Evolutionary conservation across 345 rosid species (phyloP).

Genomic region (Pugionium cornutum): DNA sequence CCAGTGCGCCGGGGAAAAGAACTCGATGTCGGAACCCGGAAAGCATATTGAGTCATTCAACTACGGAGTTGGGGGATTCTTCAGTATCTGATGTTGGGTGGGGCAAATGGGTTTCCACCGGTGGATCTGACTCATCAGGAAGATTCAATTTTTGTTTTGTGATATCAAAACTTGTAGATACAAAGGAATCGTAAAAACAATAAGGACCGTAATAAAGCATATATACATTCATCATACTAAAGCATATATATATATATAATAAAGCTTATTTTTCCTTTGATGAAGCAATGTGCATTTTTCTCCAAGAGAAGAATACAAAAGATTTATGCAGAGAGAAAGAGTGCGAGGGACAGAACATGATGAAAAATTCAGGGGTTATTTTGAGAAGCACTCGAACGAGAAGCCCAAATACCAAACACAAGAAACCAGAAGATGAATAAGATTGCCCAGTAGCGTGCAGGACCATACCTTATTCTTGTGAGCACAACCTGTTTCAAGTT

Average conservation of each 20-base stretch:
- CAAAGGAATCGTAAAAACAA: conserved; percentile 25
- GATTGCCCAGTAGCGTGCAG: conserved; percentile 98
- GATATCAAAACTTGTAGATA: background rate
- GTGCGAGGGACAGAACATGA: conserved; percentile 1
- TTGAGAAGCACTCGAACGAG: conserved; percentile 47
- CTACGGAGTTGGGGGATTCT: conserved; percentile 44
- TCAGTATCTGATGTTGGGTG: conserved; percentile 48
- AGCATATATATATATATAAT: background rate
- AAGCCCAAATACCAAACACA: conserved; percentile 95
- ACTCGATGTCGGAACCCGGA: conserved; percentile 41
- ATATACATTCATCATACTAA: conserved; percentile 33
- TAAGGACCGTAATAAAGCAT: conserved; percentile 16
- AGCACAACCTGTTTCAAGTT: conserved; percentile 77
- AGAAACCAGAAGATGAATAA: conserved; percentile 98
- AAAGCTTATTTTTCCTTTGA: conserved; percentile 29
- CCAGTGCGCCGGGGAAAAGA: background rate
- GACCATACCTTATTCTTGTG: conserved; percentile 93
- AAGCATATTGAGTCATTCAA: conserved; percentile 37
- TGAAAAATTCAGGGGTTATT: conserved; percentile 16
- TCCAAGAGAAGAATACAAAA: conserved; percentile 37
- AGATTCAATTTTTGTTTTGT: conserved; percentile 24
- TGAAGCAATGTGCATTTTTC: conserved; percentile 39
- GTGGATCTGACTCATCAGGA: conserved; percentile 1
- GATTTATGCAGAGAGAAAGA: background rate
- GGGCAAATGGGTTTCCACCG: conserved; percentile 1